Conservation (phyloP, 345 rosid species). For the Tarenaya hassleriana region DNA sequence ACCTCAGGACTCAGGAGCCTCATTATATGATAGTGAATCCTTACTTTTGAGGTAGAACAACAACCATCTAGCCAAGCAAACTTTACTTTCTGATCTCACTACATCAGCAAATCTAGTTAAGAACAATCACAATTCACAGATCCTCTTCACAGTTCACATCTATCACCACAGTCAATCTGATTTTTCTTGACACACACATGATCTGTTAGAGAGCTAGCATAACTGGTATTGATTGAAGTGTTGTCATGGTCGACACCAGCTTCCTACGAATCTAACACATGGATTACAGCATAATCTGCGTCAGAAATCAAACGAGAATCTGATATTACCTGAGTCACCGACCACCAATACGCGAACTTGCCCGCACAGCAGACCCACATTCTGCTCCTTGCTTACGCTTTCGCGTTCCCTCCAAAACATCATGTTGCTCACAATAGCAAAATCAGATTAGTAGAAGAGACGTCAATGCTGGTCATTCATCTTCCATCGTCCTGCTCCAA, state of each 20-base stretch:
- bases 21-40: no score
- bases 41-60: background rate
- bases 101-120: no score
- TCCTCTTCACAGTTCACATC: background rate
- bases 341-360: constrained; percentile 97
- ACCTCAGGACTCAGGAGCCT: no score
- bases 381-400: constrained; percentile 71
- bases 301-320: background rate
- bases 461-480: constrained; percentile 12
- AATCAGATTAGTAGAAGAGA: background rate
- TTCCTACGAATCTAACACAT: background rate
- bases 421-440: constrained; percentile 12
- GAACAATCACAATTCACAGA: no score
- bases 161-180: constrained; percentile 12
- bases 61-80: no score
- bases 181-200: constrained; percentile 8
- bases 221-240: background rate
- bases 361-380: constrained; percentile 73
- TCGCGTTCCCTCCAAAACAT: constrained; percentile 98
- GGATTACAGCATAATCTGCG: background rate
- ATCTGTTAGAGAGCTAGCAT: constrained; percentile 2
- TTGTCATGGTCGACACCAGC: background rate
- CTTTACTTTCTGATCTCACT: no score
- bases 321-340: constrained; percentile 79
- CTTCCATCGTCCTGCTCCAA: background rate